Base-by-base conservation (phyloP, 768 basidiomycete genomes). In the Termitomyces bulborhizus region DNA sequence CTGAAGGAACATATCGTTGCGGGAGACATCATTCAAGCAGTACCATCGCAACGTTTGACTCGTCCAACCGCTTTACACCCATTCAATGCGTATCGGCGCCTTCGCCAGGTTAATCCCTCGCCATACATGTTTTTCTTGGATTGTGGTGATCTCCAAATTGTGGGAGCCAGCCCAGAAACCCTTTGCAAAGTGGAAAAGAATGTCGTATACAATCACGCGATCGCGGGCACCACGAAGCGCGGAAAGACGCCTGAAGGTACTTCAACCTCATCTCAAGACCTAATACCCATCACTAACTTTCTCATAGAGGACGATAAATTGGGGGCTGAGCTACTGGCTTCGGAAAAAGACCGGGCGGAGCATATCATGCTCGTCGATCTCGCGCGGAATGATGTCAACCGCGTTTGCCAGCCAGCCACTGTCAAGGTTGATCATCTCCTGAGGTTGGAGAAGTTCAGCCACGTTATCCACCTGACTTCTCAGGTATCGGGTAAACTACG, bases 111-210 rank as follows among this genome's bases (percentile, higher is more conserved):
- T 58, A 99, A 99, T 64, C 97, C 97, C 1, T 96, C 93, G 53
- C 97, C 97, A 15, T 98, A 99, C 72, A 98, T 97, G 95, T 99
- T 95, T 72, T 99, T 94, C 68, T 69, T 99, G 62, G 91, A 98
- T 63, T 96, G 93, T 62, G 90, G 91, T 5, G 92, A 92, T 53
- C 67, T 96, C 11, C 94, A 98, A 69, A 78, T 99, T 36, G 94
- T 98, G n/a, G 97, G 97, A 11, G 97, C 97, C 1, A 96, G 93
- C 63, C 97, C 97, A 0, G 97, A 99, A 72, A 98, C 95, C 4
- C 76, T 99, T 4, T 98, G 97, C 74, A 98, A 95, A 68, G 93
- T 99, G 24, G 86, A 92, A 69, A 81, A 77, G 64, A 90, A 93
- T 65, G 86, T 90, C 55, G 96, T 99, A 4, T 96, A 80, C 69